phyloP scores from a whole-genome alignment of 805 yeast species.

The Teunomyces tritomae region DNA sequence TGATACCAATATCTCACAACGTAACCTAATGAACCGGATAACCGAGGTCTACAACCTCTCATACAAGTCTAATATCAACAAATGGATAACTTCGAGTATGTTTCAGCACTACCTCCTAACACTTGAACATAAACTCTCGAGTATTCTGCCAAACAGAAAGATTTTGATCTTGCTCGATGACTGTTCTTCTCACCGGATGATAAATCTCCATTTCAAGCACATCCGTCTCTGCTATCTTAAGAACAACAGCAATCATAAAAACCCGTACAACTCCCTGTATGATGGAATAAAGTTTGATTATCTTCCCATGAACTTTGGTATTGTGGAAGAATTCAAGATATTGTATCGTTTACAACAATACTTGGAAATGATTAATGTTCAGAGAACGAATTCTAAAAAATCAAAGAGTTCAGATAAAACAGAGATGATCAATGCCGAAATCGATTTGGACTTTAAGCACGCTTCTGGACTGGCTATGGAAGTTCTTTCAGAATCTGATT shows the following conservation, averaged over 20 bases:
- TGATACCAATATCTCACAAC: slow-evolving; percentile 9
- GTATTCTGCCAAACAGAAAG: slow-evolving; percentile 41
- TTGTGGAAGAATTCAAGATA: slow-evolving; percentile 58
- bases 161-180: slow-evolving; percentile 59
- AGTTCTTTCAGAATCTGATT: slow-evolving; percentile 38
- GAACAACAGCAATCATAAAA: slow-evolving; percentile 37
- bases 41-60: slow-evolving; percentile 50
- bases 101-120: slow-evolving; percentile 62
- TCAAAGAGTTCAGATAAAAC: neutral
- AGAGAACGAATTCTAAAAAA: slow-evolving; percentile 16
- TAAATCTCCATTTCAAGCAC: slow-evolving; percentile 36
- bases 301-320: slow-evolving; percentile 64
- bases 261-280: slow-evolving; percentile 30
- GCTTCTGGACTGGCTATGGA: slow-evolving; percentile 16
- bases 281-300: slow-evolving; percentile 52
- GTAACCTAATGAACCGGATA: slow-evolving; percentile 32
- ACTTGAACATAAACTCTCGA: slow-evolving; percentile 55
- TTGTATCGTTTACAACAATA: slow-evolving; percentile 59
- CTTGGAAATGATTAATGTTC: slow-evolving; percentile 40
- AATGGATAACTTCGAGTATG: slow-evolving; percentile 61
- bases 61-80: slow-evolving; percentile 58
- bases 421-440: neutral
- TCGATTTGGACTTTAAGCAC: slow-evolving; percentile 2
- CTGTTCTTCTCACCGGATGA: slow-evolving; percentile 59
- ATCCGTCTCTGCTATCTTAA: slow-evolving; percentile 36